Conservation (phyloP, 2,329 filamentous ascomycete species). For the Nemania serpens region DNA sequence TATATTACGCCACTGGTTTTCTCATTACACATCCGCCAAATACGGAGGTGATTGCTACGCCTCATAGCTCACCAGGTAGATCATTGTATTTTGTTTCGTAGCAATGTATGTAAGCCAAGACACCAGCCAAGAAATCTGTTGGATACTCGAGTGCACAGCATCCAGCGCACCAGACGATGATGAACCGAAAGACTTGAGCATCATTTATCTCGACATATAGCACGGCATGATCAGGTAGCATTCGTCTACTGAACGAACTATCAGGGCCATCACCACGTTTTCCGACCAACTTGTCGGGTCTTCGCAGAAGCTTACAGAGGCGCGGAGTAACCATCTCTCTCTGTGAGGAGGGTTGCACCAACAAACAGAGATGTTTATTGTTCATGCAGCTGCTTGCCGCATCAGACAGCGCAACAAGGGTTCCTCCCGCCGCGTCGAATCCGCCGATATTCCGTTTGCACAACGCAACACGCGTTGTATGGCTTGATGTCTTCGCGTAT, state of each 20-base stretch:
- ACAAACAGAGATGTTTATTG: not conserved
- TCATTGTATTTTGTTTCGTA: too few species aligned
- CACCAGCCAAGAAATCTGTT: slow-evolving; percentile 4
- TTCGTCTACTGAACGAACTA: not conserved
- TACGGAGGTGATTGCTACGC: too few species aligned
- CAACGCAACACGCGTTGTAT: slow-evolving; percentile 1
- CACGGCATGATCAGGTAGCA: slow-evolving; percentile 14
- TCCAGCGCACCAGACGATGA: not conserved
- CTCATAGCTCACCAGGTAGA: too few species aligned
- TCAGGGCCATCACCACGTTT: slow-evolving; percentile 20
- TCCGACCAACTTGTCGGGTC: slow-evolving; percentile 14
- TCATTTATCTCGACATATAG: not conserved
- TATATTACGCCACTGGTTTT: too few species aligned
- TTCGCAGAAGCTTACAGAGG: slow-evolving; percentile 3
- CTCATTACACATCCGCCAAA: too few species aligned
- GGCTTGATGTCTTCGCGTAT: too few species aligned
- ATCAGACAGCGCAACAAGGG: slow-evolving; percentile 3
- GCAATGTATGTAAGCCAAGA: not conserved
- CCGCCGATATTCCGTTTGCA: slow-evolving; percentile 11
- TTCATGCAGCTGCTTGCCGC: slow-evolving; percentile 15
- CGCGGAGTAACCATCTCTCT: slow-evolving; percentile 7
- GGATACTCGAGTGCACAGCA: not conserved
- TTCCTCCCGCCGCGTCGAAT: not conserved
- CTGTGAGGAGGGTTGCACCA: slow-evolving; percentile 9
- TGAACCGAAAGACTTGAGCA: not conserved